Evolutionary conservation across 1,284 basidiomycete genomes (phyloP), one percentile per base, ranked within the genome.

Genomic region (Rhodotorula sp.): DNA sequence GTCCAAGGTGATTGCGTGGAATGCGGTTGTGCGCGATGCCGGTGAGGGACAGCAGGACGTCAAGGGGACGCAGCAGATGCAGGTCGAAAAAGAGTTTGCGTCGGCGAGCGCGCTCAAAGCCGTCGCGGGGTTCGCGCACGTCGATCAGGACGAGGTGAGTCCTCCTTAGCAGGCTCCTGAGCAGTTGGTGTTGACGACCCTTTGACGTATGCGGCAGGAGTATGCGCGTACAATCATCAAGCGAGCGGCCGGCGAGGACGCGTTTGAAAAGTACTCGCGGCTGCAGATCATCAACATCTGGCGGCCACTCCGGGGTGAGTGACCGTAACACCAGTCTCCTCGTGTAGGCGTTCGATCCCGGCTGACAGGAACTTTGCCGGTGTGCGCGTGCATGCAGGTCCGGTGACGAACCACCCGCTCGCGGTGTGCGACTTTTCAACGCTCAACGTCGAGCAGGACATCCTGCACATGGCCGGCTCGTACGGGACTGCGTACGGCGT

Each of bases 331-430:
- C n/a, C 51, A 21, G 21, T 23, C 10, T 20, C 16, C 16, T 29
- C 29, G 29, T 29, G 29, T 29, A 29, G 29, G 29, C 29, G 29
- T 29, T 29, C 29, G 29, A 29, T 29, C 29, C 29, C 29, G 29
- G 29, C 29, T 29, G 29, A 29, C 29, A 2, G 29, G 29, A 29
- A 29, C 29, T 29, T 29, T 29, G 29, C 29, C 29, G 29, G 29
- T 29, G 29, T 21, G 49, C 10, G 31, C 12, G 29, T 29, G 29
- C 29, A 29, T 5, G 48, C 58, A 52, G 71, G 67, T 12, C 78
- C 78, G 0, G 80, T 80, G 2, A 79, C 79, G 5, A 80, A 80
- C 69, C 78, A 80, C 16, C 80, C 80, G 20, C 73, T 81, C 2
- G 75, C 73, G 31, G 76, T 80, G 61, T 67, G 73, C 48, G 70